These are phyloP conservation scores for Papiliotrema terrestris DNA, from an alignment of 1,284 basidiomycete genomes.

Conservation along the genomic window DNA sequence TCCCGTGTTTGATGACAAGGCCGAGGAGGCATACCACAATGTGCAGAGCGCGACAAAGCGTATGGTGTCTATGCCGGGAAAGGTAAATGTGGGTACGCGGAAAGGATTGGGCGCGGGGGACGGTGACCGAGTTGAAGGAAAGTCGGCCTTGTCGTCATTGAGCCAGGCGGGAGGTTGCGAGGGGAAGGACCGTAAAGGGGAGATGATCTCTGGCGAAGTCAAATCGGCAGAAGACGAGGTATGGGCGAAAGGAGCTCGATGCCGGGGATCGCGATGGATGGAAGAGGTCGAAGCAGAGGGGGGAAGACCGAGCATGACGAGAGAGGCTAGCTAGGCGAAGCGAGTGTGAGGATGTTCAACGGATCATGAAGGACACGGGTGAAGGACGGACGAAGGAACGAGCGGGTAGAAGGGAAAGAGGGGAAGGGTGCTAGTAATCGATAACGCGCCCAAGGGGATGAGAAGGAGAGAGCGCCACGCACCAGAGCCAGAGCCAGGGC, in stretches of 20 bases:
- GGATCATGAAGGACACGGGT: too few relatives aligned
- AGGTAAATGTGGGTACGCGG: slow-evolving; percentile 17
- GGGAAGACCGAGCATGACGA: too few relatives aligned
- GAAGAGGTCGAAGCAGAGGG: too few relatives aligned
- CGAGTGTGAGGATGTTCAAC: too few relatives aligned
- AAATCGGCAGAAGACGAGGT: slow-evolving; percentile 27
- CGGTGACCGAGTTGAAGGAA: not conserved
- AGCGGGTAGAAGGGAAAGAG: too few relatives aligned
- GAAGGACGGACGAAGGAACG: too few relatives aligned
- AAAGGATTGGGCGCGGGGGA: slow-evolving; percentile 20
- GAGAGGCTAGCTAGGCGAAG: too few relatives aligned
- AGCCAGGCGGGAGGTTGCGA: slow-evolving; percentile 1
- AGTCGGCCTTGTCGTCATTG: not conserved
- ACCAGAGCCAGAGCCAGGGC: too few relatives aligned
- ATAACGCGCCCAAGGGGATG: too few relatives aligned
- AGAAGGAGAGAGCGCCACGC: too few relatives aligned
- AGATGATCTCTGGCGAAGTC: slow-evolving; percentile 8
- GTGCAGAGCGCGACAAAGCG: slow-evolving; percentile 46
- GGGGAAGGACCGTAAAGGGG: slow-evolving; percentile 12
- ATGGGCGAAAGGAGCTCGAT: slow-evolving; percentile 42
- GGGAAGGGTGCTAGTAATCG: too few relatives aligned
- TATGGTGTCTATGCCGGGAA: slow-evolving; percentile 35
- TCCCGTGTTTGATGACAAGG: slow-evolving; percentile 49
- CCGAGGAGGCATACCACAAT: slow-evolving; percentile 51
- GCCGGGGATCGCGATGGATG: slow-evolving; percentile 26